Evolutionary conservation across 129 eudicot species (phyloP), one percentile per base, ranked within the genome.

Genomic region (Pseudognaphalium luteoalbum): DNA sequence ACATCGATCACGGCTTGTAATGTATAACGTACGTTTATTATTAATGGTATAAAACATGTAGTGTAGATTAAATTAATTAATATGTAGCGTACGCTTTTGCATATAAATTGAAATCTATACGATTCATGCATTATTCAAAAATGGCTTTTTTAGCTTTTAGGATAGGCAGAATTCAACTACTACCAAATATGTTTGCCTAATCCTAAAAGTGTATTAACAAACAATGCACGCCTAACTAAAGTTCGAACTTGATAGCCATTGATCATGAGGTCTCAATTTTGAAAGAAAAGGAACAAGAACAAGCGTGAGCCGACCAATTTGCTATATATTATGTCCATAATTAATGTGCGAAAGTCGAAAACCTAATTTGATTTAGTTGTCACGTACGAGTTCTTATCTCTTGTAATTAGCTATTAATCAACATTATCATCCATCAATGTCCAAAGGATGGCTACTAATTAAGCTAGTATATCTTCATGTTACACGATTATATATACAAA

Each of bases 141-240:
- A 56, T 66, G 70, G 44, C 3, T 29, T 73, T 78, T 80, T 80
- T 67, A 57, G 80, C 79, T 80, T 80, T 73, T 20, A 10, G 64
- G 70, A 80, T 73, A 41, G 63, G 63, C 75, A 57, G 10, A 73
- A 73, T 47, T 66, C 79, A 73, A 66, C 75, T 58, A 80, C 56
- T 73, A 74, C 75, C 83, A 58, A 80, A 74, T 73, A 80, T 41
- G 71, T 67, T 80, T 80, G 75, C 83, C 75, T 80, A 73, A 74
- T 73, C 75, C 68, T 57, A 14, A 80, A 73, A 74, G 76, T 21
- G 16, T 62, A 73, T 73, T 54, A 80, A 80, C 80, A 80, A 80
- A 80, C 75, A 47, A 80, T 58, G 75, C 17, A 6, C n/a, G 17
- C 75, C 79, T 66, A 73, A 67, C 79, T 66, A 74, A 58, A 80